Evolutionary conservation across 768 basidiomycete genomes (phyloP), one percentile per base, ranked within the genome.

Genomic region (Hypholoma sublateritium): DNA sequence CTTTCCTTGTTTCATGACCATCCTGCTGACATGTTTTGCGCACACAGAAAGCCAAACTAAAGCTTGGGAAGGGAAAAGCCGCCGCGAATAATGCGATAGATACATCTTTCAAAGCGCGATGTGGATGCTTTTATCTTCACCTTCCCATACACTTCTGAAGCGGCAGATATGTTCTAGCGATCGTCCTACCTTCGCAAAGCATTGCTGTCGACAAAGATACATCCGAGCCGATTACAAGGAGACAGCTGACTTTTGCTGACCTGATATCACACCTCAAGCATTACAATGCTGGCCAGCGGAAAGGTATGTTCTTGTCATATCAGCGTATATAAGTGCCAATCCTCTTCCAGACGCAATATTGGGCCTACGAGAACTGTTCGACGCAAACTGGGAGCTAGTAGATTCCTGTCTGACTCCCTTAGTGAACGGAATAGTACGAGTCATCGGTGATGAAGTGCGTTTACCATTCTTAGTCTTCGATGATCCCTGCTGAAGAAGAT

Each of bases 31-130:
- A 36, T n/a, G 55, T 58, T 51, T 61, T 39, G 21, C 39, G 56
- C 25, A 32, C n/a, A 24, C 70, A 98, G 93, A 98, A 95, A 93
- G 86, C 93, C 22, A 98, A 91, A 71, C 80, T 97, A 36, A 99
- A 97, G 72, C 89, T 99, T 49, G 96, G 96, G 35, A 99, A 96
- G 70, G 94, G 92, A 43, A 98, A 95, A 71, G 84, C 89, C 64
- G 69, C 77, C 9, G 79, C 94, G 9, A 80, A 75, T 45, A 98
- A 98, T 80, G 91, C 85, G 5, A 84, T 98, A 62, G 93, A 98
- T 72, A 98, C 96, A 1, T 95, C 95, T 1, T 98, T 96, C 82
- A 94, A 95, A 69, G 87, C 93, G 32, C 85, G 93, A 57, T 93
- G 96, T 97, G 67, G 64, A 90, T 77, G 48, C 4, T 34, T 16